These are phyloP conservation scores for Saccharomycopsis sp. DNA, from an alignment of 805 yeast species.

Conservation along the genomic window DNA sequence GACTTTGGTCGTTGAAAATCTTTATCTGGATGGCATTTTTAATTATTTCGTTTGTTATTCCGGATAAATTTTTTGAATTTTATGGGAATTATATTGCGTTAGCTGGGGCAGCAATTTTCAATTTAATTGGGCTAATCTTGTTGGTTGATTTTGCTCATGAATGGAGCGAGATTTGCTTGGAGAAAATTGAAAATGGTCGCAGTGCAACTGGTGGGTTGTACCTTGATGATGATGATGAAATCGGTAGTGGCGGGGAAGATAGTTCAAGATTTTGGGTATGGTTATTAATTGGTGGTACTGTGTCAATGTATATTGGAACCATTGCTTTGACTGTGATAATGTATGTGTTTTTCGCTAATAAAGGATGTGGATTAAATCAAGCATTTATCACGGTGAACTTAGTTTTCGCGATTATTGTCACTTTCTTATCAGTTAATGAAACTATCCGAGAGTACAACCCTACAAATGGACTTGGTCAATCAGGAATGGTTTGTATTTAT, in stretches of 20 bases:
- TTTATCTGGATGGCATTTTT: conserved; percentile 50
- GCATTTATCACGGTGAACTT: conserved; percentile 78
- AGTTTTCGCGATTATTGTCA: conserved; percentile 53
- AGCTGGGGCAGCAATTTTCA: conserved; percentile 73
- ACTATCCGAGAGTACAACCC: conserved; percentile 88
- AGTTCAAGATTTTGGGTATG: conserved; percentile 60
- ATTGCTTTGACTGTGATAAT: conserved; percentile 67
- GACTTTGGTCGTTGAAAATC: conserved; percentile 81
- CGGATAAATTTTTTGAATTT: conserved; percentile 77
- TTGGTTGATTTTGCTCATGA: conserved; percentile 96
- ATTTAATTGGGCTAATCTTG: conserved; percentile 82
- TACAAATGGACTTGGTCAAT: conserved; percentile 92
- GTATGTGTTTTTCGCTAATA: conserved; percentile 75
- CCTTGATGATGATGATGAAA: conserved; percentile 34
- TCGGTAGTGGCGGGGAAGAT: conserved; percentile 23
- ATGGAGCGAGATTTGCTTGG: conserved; percentile 95
- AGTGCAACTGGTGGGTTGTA: conserved; percentile 32
- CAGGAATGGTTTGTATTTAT: conserved; percentile 91
- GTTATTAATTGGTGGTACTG: conserved; percentile 79
- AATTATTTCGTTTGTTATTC: conserved; percentile 65
- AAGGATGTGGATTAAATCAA: conserved; percentile 83
- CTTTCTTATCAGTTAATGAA: conserved; percentile 71
- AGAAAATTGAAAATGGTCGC: conserved; percentile 79
- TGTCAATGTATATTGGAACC: conserved; percentile 72
- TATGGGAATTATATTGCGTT: conserved; percentile 92